These are phyloP conservation scores for Sarocladiaceae sp. DNA, from an alignment of 2,329 filamentous ascomycete genomes.

Conservation along the genomic window DNA sequence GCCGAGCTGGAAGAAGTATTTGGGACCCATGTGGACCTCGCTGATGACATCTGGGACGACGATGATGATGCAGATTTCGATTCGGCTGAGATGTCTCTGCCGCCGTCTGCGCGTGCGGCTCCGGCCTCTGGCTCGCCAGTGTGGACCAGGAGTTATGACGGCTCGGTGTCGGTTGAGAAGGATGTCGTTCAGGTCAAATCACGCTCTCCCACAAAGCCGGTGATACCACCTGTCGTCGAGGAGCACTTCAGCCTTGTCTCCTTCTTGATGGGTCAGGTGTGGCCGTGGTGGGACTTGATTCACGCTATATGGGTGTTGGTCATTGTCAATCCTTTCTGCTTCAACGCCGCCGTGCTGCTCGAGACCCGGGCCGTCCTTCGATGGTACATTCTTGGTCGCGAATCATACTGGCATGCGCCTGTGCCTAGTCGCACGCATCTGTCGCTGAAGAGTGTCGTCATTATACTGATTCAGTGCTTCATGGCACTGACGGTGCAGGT, in stretches of 20 bases:
- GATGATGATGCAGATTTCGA: no score
- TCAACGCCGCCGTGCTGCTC: neutral
- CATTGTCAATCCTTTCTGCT: neutral
- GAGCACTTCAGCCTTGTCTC: neutral
- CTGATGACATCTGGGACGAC: no score
- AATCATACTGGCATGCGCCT: neutral
- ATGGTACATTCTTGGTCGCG: neutral
- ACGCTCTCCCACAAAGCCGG: neutral
- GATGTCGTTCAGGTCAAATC: no score
- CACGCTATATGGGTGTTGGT: neutral
- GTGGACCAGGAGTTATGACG: no score
- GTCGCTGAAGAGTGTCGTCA: constrained; percentile 2
- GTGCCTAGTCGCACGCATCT: neutral
- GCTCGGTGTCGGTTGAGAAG: no score
- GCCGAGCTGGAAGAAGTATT: no score
- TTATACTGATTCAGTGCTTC: constrained; percentile 8
- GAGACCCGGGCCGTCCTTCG: neutral
- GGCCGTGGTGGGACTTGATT: constrained; percentile 4
- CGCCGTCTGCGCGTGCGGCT: no score
- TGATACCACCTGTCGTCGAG: constrained; percentile 1
- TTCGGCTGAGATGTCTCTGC: no score
- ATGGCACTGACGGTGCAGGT: constrained; percentile 14
- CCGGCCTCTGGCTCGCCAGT: no score
- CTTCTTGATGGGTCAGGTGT: neutral
- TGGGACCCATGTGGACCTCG: no score